Percentiles rank a stretch among this genome's conserved stretches.
phyloP scores from a whole-genome alignment of 495 filamentous ascomycete genomes.

The Schizothecium vesticola region DNA sequence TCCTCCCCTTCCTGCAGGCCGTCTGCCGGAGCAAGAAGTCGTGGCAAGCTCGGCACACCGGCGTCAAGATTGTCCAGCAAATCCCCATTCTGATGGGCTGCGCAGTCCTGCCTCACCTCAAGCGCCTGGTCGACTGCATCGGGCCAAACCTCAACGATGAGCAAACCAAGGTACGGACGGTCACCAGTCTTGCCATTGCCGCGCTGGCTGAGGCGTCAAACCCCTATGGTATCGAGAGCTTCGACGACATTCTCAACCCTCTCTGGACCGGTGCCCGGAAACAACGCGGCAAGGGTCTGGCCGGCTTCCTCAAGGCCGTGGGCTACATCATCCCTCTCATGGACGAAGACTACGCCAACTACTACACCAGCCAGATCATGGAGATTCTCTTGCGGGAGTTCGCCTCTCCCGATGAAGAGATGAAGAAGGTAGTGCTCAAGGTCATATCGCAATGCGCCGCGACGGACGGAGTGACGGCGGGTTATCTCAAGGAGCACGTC shows the following conservation, averaged over 20 bases:
- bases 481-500: constrained; percentile 91
- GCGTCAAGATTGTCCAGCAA: constrained; percentile 98
- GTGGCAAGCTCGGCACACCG: constrained; percentile 98
- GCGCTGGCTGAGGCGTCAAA: constrained; percentile 94
- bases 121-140: constrained; percentile 94
- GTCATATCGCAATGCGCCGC: constrained; percentile 95
- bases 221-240: constrained; percentile 98
- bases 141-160: constrained; percentile 94
- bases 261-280: constrained; percentile 94
- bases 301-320: constrained; percentile 94
- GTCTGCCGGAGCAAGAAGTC: constrained; percentile 98
- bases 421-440: constrained; percentile 99
- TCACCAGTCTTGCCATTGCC: constrained; percentile 90
- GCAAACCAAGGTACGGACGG: constrained; percentile 93
- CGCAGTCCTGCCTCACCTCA: constrained; percentile 91
- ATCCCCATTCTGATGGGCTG: constrained; percentile 99
- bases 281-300: constrained; percentile 92
- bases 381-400: constrained; percentile 96
- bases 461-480: constrained; percentile 89
- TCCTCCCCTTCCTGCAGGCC: constrained; percentile 90
- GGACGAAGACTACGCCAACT: constrained; percentile 99
- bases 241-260: constrained; percentile 94
- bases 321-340: constrained; percentile 98
- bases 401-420: constrained; percentile 94
- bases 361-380: constrained; percentile 98